Base-by-base conservation (phyloP, 352 stramenopile genomes). In the Pythium aristosporum region DNA sequence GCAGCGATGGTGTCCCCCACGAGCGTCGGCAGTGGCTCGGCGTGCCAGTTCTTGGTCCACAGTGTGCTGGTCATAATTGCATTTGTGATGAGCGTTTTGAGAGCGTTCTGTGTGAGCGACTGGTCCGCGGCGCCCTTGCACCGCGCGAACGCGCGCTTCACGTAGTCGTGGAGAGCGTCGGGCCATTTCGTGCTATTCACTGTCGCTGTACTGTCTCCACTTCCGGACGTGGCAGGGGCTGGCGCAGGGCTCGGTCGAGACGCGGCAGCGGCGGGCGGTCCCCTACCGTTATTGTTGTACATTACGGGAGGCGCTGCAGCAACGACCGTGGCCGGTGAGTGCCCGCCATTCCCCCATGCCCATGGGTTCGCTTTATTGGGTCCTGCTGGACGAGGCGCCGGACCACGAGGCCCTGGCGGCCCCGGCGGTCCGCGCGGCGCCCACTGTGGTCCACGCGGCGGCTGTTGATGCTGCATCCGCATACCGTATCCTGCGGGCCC, bases 51-150 rank as follows among this genome's bases (percentile, higher is more conserved):
- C 61, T 82, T 88, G 15, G 86, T 93, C 86, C 86, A 95, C 44
- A 96, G 63, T 51, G 79, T 81, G 63, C 91, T 95, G 11, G 73
- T 80, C 74, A 86, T 92, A 46, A 95, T 92, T 47, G 88, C 85
- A 48, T 87, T 88, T 5, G 85, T 91, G 59, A 96, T 94, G 47
- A 87, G 61, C 42, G 91, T 80, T 56, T 95, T 96, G 15, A 96
- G 72, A 0, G 76, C 68, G 46, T 89, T 86, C 61, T 96, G 86
- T 11, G 85, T 92, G 43, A 93, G 70, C 36, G 70, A 63, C 61
- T 96, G 87, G 65, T 96, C 86, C 2, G 80, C 69, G 16, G 80
- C 76, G 36, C 79, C 85, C 37, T 89, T 91, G 58, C 86, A 94
- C 16, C 83, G 77, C 15, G 76, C 79, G 61, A 96, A 96, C 25